Evolutionary conservation across 768 basidiomycete species (phyloP).

Genomic region (Suillus hirtellus): DNA sequence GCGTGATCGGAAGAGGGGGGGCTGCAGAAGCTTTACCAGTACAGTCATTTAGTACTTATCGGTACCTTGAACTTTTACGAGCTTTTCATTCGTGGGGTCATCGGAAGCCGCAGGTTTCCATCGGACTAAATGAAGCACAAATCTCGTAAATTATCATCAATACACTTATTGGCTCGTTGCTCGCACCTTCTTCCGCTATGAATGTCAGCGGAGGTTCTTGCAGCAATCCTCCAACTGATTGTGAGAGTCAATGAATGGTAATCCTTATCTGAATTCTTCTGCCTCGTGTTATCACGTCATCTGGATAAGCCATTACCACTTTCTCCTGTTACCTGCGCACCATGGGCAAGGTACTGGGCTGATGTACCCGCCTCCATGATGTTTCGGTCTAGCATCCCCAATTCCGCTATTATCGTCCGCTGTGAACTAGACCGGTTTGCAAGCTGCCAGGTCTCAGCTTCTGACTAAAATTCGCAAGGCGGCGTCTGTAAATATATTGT

Average conservation of each 20-base stretch:
- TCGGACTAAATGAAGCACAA: not conserved
- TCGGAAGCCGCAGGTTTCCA: not conserved
- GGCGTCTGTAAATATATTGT: constrained; percentile 7
- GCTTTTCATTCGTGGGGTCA: not conserved
- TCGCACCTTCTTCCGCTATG: constrained; percentile 7
- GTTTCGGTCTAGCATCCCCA: not conserved
- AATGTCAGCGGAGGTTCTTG: constrained; percentile 3
- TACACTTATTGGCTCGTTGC: not conserved
- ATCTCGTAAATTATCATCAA: constrained; percentile 1
- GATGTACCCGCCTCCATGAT: not conserved
- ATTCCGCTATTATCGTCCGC: not conserved
- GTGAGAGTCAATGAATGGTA: not conserved
- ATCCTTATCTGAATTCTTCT: not conserved
- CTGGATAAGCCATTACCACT: constrained; percentile 1
- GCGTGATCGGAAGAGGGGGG: constrained; percentile 1
- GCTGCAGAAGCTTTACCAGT: constrained; percentile 7
- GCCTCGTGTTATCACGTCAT: not conserved
- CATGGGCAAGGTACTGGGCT: not conserved
- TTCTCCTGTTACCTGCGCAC: not conserved
- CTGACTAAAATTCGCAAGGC: constrained; percentile 4
- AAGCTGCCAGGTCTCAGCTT: not conserved
- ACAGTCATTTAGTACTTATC: constrained; percentile 1
- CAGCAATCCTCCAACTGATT: constrained; percentile 7
- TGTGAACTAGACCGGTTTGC: constrained; percentile 4
- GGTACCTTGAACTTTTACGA: constrained; percentile 1